Conservation (phyloP, 2,329 filamentous ascomycete genomes). For the Ascochyta viciae-villosae region DNA sequence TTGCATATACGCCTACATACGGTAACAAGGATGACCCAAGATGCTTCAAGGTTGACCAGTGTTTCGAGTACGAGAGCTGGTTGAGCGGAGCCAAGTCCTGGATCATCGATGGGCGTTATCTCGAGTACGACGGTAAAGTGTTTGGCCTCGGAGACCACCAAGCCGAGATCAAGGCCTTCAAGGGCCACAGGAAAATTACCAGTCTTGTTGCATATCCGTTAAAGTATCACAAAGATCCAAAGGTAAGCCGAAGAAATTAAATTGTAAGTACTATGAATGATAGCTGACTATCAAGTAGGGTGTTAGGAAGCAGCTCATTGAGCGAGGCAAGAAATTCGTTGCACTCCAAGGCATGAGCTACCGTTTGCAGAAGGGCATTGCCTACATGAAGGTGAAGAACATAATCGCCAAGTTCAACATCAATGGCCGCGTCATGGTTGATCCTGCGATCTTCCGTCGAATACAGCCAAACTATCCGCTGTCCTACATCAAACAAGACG, state of each 20-base stretch:
- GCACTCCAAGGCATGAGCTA: constrained; percentile 83
- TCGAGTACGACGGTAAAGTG: constrained; percentile 87
- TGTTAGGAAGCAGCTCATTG: constrained; percentile 71
- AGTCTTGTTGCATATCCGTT: constrained; percentile 79
- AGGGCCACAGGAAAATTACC: constrained; percentile 82
- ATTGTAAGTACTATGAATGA: background rate
- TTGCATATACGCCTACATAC: constrained; percentile 79
- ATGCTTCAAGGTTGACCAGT: constrained; percentile 81
- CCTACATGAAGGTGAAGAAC: constrained; percentile 83
- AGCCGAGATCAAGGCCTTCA: constrained; percentile 76
- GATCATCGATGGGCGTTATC: constrained; percentile 76
- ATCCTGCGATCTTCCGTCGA: constrained; percentile 79
- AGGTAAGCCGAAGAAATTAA: constrained; percentile 31
- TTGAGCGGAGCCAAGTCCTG: constrained; percentile 75
- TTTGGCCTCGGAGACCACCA: constrained; percentile 78
- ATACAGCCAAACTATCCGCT: constrained; percentile 87
- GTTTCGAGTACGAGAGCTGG: constrained; percentile 72
- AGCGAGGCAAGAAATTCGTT: constrained; percentile 85
- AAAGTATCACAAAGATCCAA: constrained; percentile 77
- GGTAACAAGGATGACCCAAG: constrained; percentile 77
- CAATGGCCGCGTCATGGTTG: constrained; percentile 87
- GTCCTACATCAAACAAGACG: constrained; percentile 75
- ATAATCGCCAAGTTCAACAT: constrained; percentile 80
- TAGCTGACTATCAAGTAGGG: constrained; percentile 38
- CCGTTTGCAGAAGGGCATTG: constrained; percentile 81